phyloP scores from a whole-genome alignment of 1,284 basidiomycete genomes.

The Polyporus tsugae region DNA sequence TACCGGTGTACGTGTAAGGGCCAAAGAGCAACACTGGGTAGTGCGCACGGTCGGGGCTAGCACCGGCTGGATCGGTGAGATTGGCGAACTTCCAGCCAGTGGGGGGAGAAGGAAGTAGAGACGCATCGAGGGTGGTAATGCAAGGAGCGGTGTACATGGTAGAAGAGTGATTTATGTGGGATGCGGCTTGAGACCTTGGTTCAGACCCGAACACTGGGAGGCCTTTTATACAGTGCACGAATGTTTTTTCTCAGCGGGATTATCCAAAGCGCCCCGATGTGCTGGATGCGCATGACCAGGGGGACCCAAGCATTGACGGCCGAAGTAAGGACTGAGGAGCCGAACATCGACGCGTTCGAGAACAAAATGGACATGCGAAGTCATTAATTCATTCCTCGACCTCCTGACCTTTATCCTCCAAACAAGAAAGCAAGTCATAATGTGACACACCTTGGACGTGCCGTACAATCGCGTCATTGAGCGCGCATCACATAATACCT shows the following conservation, averaged over 20 bases:
- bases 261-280: background rate
- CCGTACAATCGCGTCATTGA: no score
- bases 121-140: background rate
- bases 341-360: background rate
- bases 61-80: background rate
- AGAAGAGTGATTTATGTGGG: background rate
- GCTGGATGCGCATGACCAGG: background rate
- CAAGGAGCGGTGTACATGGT: background rate
- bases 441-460: no score
- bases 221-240: background rate
- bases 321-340: background rate
- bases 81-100: background rate
- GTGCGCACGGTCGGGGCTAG: background rate
- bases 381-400: no score
- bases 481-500: no score
- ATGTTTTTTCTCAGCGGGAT: background rate
- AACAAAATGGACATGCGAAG: no score
- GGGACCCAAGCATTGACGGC: background rate
- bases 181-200: background rate
- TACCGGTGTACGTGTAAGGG: slow-evolving; percentile 7
- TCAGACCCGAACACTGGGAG: background rate
- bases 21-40: background rate
- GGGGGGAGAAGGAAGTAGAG: background rate
- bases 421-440: no score
- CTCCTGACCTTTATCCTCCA: no score